Percentiles rank a stretch among this genome's conserved stretches.
Evolutionary conservation across 2,329 filamentous ascomycete genomes (phyloP).

Genomic region (Botrytis hyacinthi): DNA sequence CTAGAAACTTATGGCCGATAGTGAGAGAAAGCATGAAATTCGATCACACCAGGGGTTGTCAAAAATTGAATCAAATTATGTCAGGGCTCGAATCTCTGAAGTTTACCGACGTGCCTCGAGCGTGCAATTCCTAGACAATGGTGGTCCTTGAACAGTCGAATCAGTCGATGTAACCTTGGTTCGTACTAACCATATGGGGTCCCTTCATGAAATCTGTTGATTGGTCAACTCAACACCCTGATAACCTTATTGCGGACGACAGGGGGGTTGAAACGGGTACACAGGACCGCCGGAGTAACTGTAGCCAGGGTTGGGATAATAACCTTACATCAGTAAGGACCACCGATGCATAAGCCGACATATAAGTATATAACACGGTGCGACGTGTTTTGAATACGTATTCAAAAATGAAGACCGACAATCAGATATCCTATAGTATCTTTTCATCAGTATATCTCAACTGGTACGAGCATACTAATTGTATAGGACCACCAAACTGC

Average conservation of each 20-base stretch:
- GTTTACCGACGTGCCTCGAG: neutral
- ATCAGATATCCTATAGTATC: neutral
- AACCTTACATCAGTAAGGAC: neutral
- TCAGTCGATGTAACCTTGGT: neutral
- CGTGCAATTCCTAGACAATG: neutral
- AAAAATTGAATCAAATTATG: neutral
- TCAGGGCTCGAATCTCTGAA: neutral
- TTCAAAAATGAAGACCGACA: neutral
- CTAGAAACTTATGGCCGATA: neutral
- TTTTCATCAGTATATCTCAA: neutral
- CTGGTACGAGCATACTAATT: too few species aligned
- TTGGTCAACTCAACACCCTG: neutral
- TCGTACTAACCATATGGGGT: neutral
- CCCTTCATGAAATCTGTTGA: neutral
- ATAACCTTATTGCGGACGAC: neutral
- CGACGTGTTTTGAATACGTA: neutral
- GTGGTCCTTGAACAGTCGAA: neutral
- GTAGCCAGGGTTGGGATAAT: too few species aligned
- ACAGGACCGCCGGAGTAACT: neutral
- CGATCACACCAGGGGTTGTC: neutral
- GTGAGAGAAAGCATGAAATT: neutral
- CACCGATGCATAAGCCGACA: neutral
- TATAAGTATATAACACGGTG: neutral
- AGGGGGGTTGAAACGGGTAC: neutral
- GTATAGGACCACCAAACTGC: neutral